Conservation (phyloP, 2,329 filamentous ascomycete species). For the Botryotinia convoluta region DNA sequence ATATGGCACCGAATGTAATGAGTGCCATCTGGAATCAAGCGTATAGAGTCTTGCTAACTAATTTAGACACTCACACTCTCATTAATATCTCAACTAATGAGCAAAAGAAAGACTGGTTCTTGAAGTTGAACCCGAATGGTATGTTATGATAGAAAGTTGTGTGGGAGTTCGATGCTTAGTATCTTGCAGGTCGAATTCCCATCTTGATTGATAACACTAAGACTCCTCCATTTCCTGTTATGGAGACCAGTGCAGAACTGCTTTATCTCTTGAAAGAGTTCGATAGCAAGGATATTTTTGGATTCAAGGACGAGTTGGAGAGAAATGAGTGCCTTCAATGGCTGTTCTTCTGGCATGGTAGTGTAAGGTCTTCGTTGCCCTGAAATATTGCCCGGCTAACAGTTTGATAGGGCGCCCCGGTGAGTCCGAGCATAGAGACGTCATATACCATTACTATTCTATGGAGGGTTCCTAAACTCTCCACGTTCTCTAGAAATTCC, state of each 20-base stretch:
- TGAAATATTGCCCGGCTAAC: not conserved
- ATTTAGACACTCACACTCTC: conserved; percentile 21
- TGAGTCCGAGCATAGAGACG: not conserved
- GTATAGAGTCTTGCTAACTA: not conserved
- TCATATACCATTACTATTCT: not conserved
- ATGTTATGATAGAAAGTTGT: not conserved
- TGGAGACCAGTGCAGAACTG: conserved; percentile 53
- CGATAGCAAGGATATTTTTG: conserved; percentile 50
- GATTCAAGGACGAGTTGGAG: conserved; percentile 52
- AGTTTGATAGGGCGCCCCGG: not conserved
- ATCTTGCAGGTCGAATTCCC: conserved; percentile 44
- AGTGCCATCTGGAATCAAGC: conserved; percentile 15
- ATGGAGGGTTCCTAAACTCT: not conserved
- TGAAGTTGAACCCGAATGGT: conserved; percentile 48
- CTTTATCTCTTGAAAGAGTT: conserved; percentile 49
- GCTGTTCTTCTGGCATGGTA: conserved; percentile 55
- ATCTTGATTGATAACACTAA: conserved; percentile 50
- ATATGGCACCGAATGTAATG: conserved; percentile 50
- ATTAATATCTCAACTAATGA: conserved; percentile 44
- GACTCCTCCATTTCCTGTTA: conserved; percentile 49
- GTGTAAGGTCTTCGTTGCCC: conserved; percentile 35
- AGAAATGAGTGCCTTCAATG: conserved; percentile 49
- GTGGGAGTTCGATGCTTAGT: not conserved
- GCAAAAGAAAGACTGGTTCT: conserved; percentile 56
- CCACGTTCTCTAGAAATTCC: not conserved